These are phyloP conservation scores for Pochonia chlamydosporia DNA, from an alignment of 2,329 filamentous ascomycete species.

Conservation along the genomic window DNA sequence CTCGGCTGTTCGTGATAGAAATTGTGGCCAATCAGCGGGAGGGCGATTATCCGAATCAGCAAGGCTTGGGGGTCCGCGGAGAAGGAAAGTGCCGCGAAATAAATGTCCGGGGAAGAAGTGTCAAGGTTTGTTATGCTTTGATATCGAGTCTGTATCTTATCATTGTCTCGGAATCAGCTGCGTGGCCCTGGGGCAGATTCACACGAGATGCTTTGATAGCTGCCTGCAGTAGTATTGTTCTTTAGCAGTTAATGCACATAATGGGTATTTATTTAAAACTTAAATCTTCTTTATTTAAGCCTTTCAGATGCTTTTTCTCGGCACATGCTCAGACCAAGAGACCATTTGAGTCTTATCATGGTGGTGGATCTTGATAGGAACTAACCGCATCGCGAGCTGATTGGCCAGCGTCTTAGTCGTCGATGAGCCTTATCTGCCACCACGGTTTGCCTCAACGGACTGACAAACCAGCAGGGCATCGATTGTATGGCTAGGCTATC, in stretches of 20 bases:
- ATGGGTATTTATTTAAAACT: no score
- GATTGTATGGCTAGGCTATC: no score
- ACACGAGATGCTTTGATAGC: no score
- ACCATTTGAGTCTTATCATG: no score
- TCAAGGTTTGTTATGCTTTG: no score
- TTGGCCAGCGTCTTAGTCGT: not conserved
- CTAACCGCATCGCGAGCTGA: not conserved
- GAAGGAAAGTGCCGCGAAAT: not conserved
- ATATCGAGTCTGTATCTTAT: no score
- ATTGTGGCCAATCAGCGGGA: conserved; percentile 3
- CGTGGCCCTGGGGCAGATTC: no score
- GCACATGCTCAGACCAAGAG: not conserved
- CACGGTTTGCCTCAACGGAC: no score
- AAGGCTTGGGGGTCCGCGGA: not conserved
- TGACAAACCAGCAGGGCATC: no score
- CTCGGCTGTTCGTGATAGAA: conserved; percentile 1
- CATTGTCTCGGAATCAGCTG: no score
- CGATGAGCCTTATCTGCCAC: not conserved
- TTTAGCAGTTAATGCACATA: no score
- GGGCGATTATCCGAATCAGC: conserved; percentile 1
- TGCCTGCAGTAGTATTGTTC: no score
- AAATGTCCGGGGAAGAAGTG: not conserved
- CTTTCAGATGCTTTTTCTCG: not conserved
- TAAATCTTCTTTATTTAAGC: not conserved
- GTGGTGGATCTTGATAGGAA: not conserved